These are phyloP conservation scores for Crithidia sp. DNA, from an alignment of 208 protist genomes.

Conservation along the genomic window DNA sequence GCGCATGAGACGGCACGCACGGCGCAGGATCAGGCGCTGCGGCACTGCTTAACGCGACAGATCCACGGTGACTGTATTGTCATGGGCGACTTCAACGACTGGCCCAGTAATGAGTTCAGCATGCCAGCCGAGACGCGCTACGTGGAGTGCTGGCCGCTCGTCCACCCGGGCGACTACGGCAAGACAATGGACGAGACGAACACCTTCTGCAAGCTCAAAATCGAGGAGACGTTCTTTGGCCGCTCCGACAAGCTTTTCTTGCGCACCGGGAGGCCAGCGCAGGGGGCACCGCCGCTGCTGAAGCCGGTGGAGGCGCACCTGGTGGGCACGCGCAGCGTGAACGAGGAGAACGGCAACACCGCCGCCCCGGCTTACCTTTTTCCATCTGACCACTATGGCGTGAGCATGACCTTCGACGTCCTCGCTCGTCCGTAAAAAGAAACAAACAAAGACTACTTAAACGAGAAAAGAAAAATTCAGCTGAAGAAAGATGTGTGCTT, in stretches of 20 bases:
- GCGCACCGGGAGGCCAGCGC: constrained; percentile 33
- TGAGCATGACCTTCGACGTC: constrained; percentile 69
- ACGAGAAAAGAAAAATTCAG: constrained; percentile 4
- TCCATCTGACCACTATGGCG: constrained; percentile 91
- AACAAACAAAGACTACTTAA: no score
- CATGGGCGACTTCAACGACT: constrained; percentile 94
- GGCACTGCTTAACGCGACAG: constrained; percentile 54
- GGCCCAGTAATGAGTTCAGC: constrained; percentile 84
- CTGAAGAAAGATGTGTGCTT: no score
- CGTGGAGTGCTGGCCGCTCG: constrained; percentile 81
- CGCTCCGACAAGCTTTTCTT: constrained; percentile 89
- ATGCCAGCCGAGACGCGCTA: constrained; percentile 83
- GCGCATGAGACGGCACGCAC: constrained; percentile 73
- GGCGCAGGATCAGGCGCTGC: constrained; percentile 73
- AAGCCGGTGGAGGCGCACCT: constrained; percentile 76
- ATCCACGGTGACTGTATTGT: constrained; percentile 65
- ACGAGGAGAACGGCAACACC: constrained; percentile 77
- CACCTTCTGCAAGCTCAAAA: constrained; percentile 91
- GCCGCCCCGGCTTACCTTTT: constrained; percentile 87
- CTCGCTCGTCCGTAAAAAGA: not conserved
- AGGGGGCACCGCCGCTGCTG: constrained; percentile 21
- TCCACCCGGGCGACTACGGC: constrained; percentile 67
- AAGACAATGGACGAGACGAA: constrained; percentile 94
- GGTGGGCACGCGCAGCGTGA: constrained; percentile 84
- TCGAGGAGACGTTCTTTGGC: constrained; percentile 93